Evolutionary conservation across 768 basidiomycete species (phyloP).

Genomic region (Symmetrospora coprosmae): DNA sequence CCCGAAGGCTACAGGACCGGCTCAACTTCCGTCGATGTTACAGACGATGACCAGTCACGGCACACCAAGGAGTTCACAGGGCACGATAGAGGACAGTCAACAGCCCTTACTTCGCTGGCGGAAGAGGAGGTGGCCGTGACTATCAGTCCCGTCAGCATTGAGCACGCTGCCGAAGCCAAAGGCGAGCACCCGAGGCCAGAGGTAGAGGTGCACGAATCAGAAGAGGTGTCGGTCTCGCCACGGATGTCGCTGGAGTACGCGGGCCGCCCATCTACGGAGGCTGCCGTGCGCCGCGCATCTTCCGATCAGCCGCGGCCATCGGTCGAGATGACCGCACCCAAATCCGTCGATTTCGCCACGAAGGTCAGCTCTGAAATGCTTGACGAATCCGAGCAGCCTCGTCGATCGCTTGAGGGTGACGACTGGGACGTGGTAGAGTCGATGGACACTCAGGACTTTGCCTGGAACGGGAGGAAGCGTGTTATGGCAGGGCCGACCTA

Average conservation of each 20-base stretch:
- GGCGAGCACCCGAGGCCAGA: not conserved
- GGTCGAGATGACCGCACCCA: not conserved
- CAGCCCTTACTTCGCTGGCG: not conserved
- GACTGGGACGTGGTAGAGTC: conserved; percentile 13
- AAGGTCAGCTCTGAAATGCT: too few species aligned
- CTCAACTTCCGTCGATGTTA: not conserved
- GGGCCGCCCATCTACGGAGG: not conserved
- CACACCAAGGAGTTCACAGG: not conserved
- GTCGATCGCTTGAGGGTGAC: not conserved
- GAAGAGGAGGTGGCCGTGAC: not conserved
- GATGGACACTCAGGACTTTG: not conserved
- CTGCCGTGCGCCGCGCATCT: not conserved
- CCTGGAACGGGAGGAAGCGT: not conserved
- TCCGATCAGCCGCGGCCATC: not conserved
- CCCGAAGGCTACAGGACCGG: too few species aligned
- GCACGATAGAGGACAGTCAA: not conserved
- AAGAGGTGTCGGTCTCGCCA: not conserved
- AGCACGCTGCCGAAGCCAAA: not conserved
- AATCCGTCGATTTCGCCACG: too few species aligned
- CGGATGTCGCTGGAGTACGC: not conserved
- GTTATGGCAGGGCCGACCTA: conserved; percentile 5
- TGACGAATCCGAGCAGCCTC: not conserved
- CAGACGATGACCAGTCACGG: not conserved
- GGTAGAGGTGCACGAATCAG: not conserved
- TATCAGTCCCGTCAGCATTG: not conserved